A percentile compares a stretch with the other conserved stretches of the same genome.
Evolutionary conservation across 352 stramenopile species (phyloP).

Genomic region (Phytophthora syringae): DNA sequence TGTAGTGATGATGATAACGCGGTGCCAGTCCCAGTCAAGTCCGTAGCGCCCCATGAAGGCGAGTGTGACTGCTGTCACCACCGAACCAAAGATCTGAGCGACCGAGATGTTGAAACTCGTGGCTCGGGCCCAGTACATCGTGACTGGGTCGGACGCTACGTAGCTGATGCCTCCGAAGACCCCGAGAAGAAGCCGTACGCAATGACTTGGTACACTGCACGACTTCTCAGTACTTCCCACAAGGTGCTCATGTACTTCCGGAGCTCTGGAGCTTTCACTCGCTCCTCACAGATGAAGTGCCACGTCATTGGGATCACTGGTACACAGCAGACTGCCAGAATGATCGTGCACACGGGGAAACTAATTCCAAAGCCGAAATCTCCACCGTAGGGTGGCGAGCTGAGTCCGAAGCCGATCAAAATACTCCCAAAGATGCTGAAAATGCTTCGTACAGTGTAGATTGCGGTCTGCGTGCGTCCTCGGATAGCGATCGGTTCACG

Average conservation of each 20-base stretch:
- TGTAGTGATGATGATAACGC: conserved; percentile 35
- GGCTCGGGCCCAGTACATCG: conserved; percentile 47
- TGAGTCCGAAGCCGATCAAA: conserved; percentile 45
- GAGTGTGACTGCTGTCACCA: conserved; percentile 34
- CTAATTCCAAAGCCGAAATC: conserved; percentile 42
- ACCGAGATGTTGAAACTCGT: conserved; percentile 46
- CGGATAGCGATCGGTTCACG: conserved; percentile 43
- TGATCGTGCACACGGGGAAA: conserved; percentile 34
- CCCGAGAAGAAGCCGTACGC: conserved; percentile 47
- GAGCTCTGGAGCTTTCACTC: conserved; percentile 18
- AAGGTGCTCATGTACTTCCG: conserved; percentile 32
- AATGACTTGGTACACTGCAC: conserved; percentile 49
- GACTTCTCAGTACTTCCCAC: conserved; percentile 38
- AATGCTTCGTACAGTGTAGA: conserved; percentile 46
- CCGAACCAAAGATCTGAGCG: conserved; percentile 38
- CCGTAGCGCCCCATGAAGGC: conserved; percentile 41
- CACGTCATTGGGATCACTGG: conserved; percentile 44
- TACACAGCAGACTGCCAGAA: conserved; percentile 35
- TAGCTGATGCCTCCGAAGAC: conserved; percentile 40
- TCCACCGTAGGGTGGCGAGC: conserved; percentile 41
- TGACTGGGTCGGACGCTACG: conserved; percentile 35
- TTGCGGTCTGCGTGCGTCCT: conserved; percentile 46
- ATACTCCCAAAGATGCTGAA: conserved; percentile 45
- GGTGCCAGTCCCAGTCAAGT: conserved; percentile 48
- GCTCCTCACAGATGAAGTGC: conserved; percentile 40